A percentile compares a stretch with the other conserved stretches of the same genome.
Conservation (phyloP, 2,329 filamentous ascomycete genomes). For the Ceratocystis cubensis region DNA sequence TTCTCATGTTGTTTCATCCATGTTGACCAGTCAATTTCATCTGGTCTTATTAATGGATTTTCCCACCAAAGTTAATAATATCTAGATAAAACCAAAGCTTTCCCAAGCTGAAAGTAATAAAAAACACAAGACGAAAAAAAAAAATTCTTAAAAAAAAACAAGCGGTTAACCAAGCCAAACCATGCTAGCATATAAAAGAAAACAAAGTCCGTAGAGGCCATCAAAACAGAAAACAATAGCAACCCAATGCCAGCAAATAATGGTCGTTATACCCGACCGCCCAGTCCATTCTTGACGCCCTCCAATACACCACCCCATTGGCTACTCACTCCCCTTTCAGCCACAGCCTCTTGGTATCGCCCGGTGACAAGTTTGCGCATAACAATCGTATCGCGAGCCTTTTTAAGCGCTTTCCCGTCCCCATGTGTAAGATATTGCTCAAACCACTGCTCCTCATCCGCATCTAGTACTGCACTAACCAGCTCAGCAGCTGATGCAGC, state of each 20-base stretch:
- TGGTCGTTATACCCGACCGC: constrained; percentile 10
- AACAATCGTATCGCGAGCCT: constrained; percentile 59
- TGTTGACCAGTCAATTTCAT: not conserved
- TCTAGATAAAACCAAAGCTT: not conserved
- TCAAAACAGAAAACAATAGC: not conserved
- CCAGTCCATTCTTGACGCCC: constrained; percentile 37
- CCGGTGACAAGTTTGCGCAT: constrained; percentile 61
- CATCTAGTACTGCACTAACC: constrained; percentile 58
- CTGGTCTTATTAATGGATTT: not conserved
- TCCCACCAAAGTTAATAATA: not conserved
- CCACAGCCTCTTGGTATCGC: constrained; percentile 38
- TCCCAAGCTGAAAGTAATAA: constrained; percentile 6
- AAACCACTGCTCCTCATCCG: constrained; percentile 61
- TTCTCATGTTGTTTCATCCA: constrained; percentile 1
- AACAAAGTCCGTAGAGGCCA: constrained; percentile 9
- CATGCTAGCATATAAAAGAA: constrained; percentile 2
- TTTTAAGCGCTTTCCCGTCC: constrained; percentile 50
- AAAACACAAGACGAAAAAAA: not conserved
- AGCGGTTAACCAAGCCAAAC: not conserved
- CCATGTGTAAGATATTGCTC: constrained; percentile 53
- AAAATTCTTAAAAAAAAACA: constrained; percentile 1
- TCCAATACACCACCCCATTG: constrained; percentile 40
- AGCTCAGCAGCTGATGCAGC: constrained; percentile 54
- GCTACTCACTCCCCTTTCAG: constrained; percentile 33
- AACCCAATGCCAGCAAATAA: not conserved